Percentiles rank a stretch among this genome's conserved stretches.
Conservation (phyloP, 805 yeast genomes). For the Alloascoidea africana region DNA sequence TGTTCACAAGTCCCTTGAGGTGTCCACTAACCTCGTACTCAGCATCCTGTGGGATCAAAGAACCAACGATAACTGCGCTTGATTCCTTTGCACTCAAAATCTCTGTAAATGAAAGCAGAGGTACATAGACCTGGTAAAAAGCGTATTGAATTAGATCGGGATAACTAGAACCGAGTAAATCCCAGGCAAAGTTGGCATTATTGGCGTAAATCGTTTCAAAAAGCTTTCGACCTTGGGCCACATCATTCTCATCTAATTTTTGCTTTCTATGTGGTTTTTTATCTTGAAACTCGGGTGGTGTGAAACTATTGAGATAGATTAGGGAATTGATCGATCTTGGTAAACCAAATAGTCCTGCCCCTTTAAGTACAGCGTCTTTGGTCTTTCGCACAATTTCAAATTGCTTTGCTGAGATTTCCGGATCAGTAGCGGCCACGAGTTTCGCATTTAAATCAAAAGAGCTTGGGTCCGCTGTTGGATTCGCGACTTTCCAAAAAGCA, state of each 20-base stretch:
- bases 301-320: slow-evolving; percentile 42
- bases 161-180: slow-evolving; percentile 57
- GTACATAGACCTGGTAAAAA: slow-evolving; percentile 59
- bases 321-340: slow-evolving; percentile 78
- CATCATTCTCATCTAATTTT: slow-evolving; percentile 7
- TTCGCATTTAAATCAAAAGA: slow-evolving; percentile 2
- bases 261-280: slow-evolving; percentile 15
- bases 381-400: slow-evolving; percentile 32
- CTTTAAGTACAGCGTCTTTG: slow-evolving; percentile 66
- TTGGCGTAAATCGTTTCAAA: slow-evolving; percentile 71
- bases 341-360: slow-evolving; percentile 67
- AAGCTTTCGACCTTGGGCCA: slow-evolving; percentile 38
- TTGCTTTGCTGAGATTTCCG: slow-evolving; percentile 9
- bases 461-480: too few relatives aligned
- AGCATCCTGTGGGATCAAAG: slow-evolving; percentile 84
- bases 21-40: slow-evolving; percentile 90
- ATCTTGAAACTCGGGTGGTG: slow-evolving; percentile 37
- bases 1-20: slow-evolving; percentile 68
- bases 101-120: slow-evolving; percentile 54
- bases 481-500: slow-evolving; percentile 26
- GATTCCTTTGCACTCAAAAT: slow-evolving; percentile 56
- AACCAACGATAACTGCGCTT: slow-evolving; percentile 58
- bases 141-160: slow-evolving; percentile 77
- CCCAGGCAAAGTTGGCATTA: slow-evolving; percentile 48
- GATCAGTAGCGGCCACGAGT: slow-evolving; percentile 1